Evolutionary conservation across 108 stramenopile species (phyloP), one percentile per base, ranked within the genome.

Genomic region (Nitzschia sp.): DNA sequence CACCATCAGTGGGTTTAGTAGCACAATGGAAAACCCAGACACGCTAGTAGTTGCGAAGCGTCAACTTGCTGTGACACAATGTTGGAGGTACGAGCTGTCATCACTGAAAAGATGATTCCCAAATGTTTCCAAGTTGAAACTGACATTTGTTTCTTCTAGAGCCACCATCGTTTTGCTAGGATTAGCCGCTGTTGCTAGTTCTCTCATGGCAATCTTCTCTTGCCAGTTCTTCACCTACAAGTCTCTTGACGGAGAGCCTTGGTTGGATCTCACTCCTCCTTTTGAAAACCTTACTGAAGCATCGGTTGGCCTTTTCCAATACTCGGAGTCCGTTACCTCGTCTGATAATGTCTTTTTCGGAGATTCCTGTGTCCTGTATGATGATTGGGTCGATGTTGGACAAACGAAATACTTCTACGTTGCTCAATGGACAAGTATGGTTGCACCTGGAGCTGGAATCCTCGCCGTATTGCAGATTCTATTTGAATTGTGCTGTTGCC

Each of bases 161-260:
- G 29, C 5, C 29, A 34, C 5, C 29, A 5, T 34, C 29, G 29
- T 34, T 34, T 34, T 34, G 3, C 29, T 34, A 34, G 38, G 25
- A 24, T 10, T 41, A 0, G 42, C 8, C 0, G 63, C 63, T 8
- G 57, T 72, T 40, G 22, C 38, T 9, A 38, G 19, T 17, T 72
- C 71, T 15, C 26, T 64, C 8, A 42, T 64, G 9, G 34, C 61
- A 9, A 38, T 65, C 5, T 46, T 44, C 37, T 65, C 63, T 20
- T 72, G 71, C 21, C 22, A 57, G 22, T 72, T 72, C 19, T 72
- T 72, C 38, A 53, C 71, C 8, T 72, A 72, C 53, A 40, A 44
- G 25, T 15, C 68, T 5, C 17, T 63, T 10, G 71, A 65, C 50
- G 56, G 63, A 40, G 10, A 65, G 20, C 54, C 52, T 22, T 65